Evolutionary conservation across 495 filamentous ascomycete genomes (phyloP).

Genomic region (Penicillium canescens): DNA sequence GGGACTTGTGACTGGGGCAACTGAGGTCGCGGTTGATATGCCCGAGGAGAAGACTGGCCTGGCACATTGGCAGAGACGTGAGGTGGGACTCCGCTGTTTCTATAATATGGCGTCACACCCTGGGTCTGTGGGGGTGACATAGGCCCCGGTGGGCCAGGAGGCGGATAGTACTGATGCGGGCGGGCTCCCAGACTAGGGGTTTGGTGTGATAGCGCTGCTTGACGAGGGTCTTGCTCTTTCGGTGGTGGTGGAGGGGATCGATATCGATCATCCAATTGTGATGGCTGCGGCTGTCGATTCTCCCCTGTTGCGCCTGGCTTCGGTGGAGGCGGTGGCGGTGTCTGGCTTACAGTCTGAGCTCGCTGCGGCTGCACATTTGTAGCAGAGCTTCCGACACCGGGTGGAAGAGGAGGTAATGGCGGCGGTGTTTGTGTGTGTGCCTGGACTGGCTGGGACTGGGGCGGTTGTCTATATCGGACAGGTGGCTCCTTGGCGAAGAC

Average conservation of each 20-base stretch:
- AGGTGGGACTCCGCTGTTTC: conserved; percentile 10
- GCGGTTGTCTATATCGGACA: conserved; percentile 67
- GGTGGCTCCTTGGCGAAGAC: conserved; percentile 95
- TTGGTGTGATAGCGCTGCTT: conserved; percentile 6
- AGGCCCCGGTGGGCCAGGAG: conserved; percentile 5
- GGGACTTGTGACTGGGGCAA: conserved; percentile 2
- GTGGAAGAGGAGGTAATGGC: conserved; percentile 70
- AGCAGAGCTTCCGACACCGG: conserved; percentile 46
- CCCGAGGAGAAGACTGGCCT: conserved; percentile 2
- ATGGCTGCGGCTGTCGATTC: conserved; percentile 17
- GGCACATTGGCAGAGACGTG: conserved; percentile 1
- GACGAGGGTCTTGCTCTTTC: conserved; percentile 31
- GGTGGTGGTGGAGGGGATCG: conserved; percentile 39
- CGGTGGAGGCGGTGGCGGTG: conserved; percentile 15
- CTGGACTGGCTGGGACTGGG: conserved; percentile 27
- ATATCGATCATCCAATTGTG: conserved; percentile 25
- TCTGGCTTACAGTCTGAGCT: conserved; percentile 10
- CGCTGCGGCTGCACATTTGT: conserved; percentile 17
- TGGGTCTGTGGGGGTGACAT: conserved; percentile 10
- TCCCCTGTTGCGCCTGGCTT: conserved; percentile 21
- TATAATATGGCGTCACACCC: conserved; percentile 15
- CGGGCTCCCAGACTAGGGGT: conserved; percentile 9
- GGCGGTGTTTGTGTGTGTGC: conserved; percentile 50
- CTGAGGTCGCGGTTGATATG: conserved; percentile 3
- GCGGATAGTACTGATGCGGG: conserved; percentile 18